Percentiles rank a stretch among this genome's conserved stretches.
Evolutionary conservation across 1,139 yeast genomes (phyloP).

Genomic region (Scheffersomyces cryptocercus): DNA sequence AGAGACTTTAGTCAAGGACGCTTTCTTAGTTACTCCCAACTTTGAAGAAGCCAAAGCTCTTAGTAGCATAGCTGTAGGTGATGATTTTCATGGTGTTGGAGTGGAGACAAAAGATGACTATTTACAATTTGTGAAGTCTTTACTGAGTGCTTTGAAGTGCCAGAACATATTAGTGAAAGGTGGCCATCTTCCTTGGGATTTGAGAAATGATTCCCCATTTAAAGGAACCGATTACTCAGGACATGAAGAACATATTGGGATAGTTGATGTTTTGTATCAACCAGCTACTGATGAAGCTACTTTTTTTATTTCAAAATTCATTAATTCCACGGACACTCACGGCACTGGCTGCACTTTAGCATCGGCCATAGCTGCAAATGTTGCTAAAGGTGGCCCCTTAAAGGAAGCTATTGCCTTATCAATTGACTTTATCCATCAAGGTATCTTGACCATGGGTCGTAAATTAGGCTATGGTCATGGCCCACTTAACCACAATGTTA

Average conservation of each 20-base stretch:
- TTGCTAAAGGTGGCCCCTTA: slow-evolving; percentile 55
- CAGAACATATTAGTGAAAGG: slow-evolving; percentile 72
- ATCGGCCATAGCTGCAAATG: slow-evolving; percentile 74
- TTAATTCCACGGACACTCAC: slow-evolving; percentile 63
- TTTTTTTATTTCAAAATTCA: slow-evolving; percentile 50
- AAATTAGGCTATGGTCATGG: slow-evolving; percentile 66
- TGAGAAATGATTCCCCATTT: slow-evolving; percentile 15
- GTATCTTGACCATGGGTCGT: slow-evolving; percentile 40
- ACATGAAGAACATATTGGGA: slow-evolving; percentile 19
- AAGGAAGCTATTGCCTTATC: slow-evolving; percentile 54
- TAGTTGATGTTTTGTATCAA: slow-evolving; percentile 65
- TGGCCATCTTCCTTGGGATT: slow-evolving; percentile 68
- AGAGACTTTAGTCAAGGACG: slow-evolving; percentile 48
- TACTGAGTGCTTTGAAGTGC: slow-evolving; percentile 46
- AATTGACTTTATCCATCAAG: slow-evolving; percentile 67
- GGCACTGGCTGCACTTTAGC: slow-evolving; percentile 94
- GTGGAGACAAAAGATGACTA: slow-evolving; percentile 33
- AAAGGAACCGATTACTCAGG: slow-evolving; percentile 13
- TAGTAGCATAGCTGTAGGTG: slow-evolving; percentile 19
- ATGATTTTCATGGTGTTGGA: slow-evolving; percentile 8
- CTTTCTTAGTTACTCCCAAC: slow-evolving; percentile 78
- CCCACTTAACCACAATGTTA: slow-evolving; percentile 63
- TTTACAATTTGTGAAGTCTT: slow-evolving; percentile 39
- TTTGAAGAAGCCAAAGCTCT: slow-evolving; percentile 60
- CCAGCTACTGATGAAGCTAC: slow-evolving; percentile 36